phyloP scores from a whole-genome alignment of 2,329 filamentous ascomycete species.

The Xylaria sp. region DNA sequence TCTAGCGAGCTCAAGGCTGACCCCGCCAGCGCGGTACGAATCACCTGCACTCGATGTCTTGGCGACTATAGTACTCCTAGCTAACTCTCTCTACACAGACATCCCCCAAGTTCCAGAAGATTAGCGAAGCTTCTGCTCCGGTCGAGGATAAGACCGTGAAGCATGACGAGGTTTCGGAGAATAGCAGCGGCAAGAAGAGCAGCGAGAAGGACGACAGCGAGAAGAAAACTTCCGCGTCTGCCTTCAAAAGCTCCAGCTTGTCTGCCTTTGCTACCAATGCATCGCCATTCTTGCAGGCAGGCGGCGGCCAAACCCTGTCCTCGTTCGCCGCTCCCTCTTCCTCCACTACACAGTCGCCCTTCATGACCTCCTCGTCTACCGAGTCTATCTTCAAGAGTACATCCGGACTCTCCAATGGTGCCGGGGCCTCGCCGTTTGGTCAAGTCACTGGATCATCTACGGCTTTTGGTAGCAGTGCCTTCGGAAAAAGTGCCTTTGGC shows the following conservation, averaged over 20 bases:
- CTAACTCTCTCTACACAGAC: conserved; percentile 13
- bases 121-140: conserved; percentile 3
- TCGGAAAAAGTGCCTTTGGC: conserved; percentile 44
- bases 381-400: conserved; percentile 47
- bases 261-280: conserved; percentile 62
- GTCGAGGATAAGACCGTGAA: conserved; percentile 8
- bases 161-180: conserved; percentile 21
- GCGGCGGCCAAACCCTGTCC: conserved; percentile 26
- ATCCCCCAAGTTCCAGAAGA: conserved; percentile 12
- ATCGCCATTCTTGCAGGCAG: conserved; percentile 33
- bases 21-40: conserved; percentile 33
- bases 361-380: conserved; percentile 35
- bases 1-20: conserved; percentile 34
- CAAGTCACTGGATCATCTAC: conserved; percentile 25
- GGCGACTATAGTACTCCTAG: not conserved
- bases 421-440: conserved; percentile 28
- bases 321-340: conserved; percentile 46
- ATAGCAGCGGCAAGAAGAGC: conserved; percentile 21
- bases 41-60: not conserved
- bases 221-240: conserved; percentile 45
- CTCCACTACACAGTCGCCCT: conserved; percentile 32
- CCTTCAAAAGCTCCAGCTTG: conserved; percentile 55
- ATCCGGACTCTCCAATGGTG: conserved; percentile 28
- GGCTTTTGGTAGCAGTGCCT: conserved; percentile 39
- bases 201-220: conserved; percentile 27